Base-by-base conservation (phyloP, 1,284 basidiomycete species). In the Trametes polyzona region DNA sequence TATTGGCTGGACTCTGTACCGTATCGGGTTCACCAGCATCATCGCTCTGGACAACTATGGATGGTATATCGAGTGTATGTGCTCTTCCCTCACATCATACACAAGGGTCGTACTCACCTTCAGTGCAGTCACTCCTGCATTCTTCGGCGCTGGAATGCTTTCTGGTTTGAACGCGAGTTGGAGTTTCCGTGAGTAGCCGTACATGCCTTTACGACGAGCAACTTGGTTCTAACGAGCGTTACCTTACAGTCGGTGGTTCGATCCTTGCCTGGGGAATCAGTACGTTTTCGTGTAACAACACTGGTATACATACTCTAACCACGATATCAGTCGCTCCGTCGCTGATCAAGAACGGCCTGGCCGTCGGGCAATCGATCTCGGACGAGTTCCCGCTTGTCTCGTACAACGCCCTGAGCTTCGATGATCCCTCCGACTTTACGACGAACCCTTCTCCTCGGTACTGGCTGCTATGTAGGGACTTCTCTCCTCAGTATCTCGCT, bases 101-200 rank as follows among this genome's bases (percentile, higher is more conserved):
- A 63, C 63, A 51, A 57, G 64, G 50, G 23, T 35, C 23, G n/a
- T 9, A 19, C 17, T 9, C 5, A 4, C 26, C n/a, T 26, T 23
- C 2, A 7, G 12, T 19, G 17, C 66, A 78, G 78, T 83, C 62
- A 88, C 84, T 0, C 86, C 86, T 27, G 87, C 87, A 12, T 90
- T 88, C 76, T 78, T 83, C 59, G 86, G 85, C 57, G 83, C 81
- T 49, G 87, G 87, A 47, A 83, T 86, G 80, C 77, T 89, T 46
- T 81, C 79, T 54, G 86, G 86, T 49, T 71, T 87, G 65, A 89
- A 88, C 61, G 81, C 86, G 4, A 84, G 81, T 42, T 84, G 79
- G 76, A 84, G 84, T 65, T 89, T 87, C 76, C 75, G 82, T 82
- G 62, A 55, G 78, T 70, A 14, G 41, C 21, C 14, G 3, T 21